Percentiles rank a stretch among this genome's conserved stretches.
Evolutionary conservation across 2,329 filamentous ascomycete species (phyloP).

Genomic region (Sarocladium kiliense): DNA sequence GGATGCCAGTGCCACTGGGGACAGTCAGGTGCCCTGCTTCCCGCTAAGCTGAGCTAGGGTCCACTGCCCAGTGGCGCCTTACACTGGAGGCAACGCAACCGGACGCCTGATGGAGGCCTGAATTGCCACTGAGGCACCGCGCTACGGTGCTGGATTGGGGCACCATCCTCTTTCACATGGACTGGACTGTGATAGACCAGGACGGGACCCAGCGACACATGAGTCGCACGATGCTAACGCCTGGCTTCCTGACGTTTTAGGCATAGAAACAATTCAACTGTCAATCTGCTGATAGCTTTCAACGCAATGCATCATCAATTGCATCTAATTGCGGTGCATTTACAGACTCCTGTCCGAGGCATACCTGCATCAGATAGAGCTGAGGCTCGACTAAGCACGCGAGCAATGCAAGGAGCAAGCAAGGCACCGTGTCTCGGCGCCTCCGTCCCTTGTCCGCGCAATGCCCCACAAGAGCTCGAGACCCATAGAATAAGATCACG

Average conservation of each 20-base stretch:
- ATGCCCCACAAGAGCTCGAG: constrained; percentile 1
- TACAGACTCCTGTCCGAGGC: not conserved
- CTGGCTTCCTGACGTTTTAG: not conserved
- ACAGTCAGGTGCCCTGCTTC: constrained; percentile 4
- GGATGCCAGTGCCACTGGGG: not conserved
- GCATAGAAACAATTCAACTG: not conserved
- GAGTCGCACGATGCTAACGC: not conserved
- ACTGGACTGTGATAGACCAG: not conserved
- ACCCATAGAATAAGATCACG: not conserved
- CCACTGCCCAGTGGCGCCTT: not conserved
- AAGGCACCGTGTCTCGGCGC: not conserved
- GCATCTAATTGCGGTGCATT: not conserved
- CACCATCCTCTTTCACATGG: constrained; percentile 4
- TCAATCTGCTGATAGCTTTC: too few relatives aligned
- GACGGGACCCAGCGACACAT: not conserved
- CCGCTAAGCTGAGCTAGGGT: not conserved
- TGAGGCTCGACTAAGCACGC: constrained; percentile 1
- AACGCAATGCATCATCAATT: not conserved
- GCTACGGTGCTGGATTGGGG: not conserved
- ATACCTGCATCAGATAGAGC: not conserved
- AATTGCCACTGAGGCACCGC: not conserved
- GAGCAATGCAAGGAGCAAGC: constrained; percentile 4
- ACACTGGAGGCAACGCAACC: not conserved
- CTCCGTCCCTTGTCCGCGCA: not conserved
- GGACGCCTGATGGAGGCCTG: not conserved